Evolutionary conservation across 23 red algal species (phyloP), one percentile per base, ranked within the genome.

Genomic region (Agarophyton chilense): DNA sequence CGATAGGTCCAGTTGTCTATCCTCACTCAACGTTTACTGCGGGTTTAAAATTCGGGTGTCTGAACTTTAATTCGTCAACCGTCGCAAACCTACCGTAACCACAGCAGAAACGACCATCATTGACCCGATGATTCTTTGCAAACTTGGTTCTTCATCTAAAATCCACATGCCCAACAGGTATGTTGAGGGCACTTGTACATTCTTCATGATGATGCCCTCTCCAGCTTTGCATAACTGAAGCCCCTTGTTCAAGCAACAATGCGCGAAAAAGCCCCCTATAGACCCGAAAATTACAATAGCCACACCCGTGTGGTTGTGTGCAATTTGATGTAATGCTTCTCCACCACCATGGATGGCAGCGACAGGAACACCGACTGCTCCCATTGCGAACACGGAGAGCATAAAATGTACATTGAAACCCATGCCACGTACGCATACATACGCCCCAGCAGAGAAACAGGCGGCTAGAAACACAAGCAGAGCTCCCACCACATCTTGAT

Each of bases 371-470:
- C 51, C 54, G 22, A 56, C 54, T 22, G 77, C 77, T 22, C 77
- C 77, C 5, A 80, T 11, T 14, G 77, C 44, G 34, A 80, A 80
- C 1, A 56, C 77, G 3, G 50, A 80, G 36, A 71, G 67, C 49
- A 89, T 63, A 26, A 65, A 89, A 56, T 89, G 85, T 10, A 89
- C 60, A 39, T 49, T 52, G 0, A 33, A 66, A 22, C 67, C 67
- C 40, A 89, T 46, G 39, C 60, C 51, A 60, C 85, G 28, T 1
- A 89, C 85, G 42, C 45, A 74, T 28, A 79, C 55, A 56, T 89
- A 89, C 4, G 85, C 85, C 10, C 55, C 50, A 4, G 68, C 68
- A 19, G 43, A 40, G 36, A 47, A 74, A 12, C 40, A 74, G 16
- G 68, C 68, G 19, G 68, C 7, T 39, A 74, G 68, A 47, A 74